Conservation (phyloP, 106 monocot species). For the Dioscorea zingiberensis region DNA sequence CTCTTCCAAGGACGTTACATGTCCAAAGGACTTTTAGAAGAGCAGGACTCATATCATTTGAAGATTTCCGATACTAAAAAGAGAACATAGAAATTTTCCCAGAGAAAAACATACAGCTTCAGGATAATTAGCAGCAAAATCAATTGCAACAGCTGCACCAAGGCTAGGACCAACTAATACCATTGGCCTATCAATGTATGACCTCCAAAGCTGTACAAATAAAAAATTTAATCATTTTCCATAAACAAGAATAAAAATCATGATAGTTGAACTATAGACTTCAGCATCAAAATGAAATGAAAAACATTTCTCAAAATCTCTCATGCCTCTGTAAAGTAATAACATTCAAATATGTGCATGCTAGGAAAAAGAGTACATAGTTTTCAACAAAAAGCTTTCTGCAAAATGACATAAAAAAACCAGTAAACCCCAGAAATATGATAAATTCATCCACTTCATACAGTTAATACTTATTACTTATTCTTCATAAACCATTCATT, state of each 20-base stretch:
- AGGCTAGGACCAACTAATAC: slow-evolving; percentile 89
- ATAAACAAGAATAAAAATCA: not conserved
- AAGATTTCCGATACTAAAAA: too few species aligned
- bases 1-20: too few species aligned
- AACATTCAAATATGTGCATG: too few species aligned
- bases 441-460: too few species aligned
- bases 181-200: slow-evolving; percentile 76
- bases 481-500: too few species aligned
- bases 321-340: not conserved
- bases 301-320: not conserved
- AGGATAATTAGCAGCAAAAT: slow-evolving; percentile 72
- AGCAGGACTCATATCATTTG: too few species aligned
- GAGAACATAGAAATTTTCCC: not conserved
- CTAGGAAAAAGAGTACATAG: too few species aligned
- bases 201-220: slow-evolving; percentile 65
- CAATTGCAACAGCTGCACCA: slow-evolving; percentile 94
- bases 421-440: too few species aligned
- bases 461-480: too few species aligned
- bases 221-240: not conserved
- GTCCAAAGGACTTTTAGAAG: too few species aligned
- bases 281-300: not conserved
- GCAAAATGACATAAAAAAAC: too few species aligned
- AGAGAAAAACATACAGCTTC: slow-evolving; percentile 56
- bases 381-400: too few species aligned
- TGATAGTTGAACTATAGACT: not conserved